Percentiles rank a stretch among this genome's conserved stretches.
Evolutionary conservation across 805 yeast species (phyloP).

Genomic region (Tetrapisispora pingtungensis): DNA sequence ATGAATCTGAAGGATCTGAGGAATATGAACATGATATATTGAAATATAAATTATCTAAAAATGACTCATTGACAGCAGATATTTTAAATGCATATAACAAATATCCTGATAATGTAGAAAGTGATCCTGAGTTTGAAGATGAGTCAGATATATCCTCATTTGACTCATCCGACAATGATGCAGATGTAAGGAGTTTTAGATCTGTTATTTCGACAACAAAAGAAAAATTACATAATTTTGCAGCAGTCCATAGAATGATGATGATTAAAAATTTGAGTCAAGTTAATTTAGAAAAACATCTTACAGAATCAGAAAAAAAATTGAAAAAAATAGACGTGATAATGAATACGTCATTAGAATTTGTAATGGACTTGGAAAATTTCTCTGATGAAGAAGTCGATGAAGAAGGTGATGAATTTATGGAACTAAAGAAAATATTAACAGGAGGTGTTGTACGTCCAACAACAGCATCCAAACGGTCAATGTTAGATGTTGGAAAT

Average conservation of each 20-base stretch:
- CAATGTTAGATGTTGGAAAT: slow-evolving; percentile 17
- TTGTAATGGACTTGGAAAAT: slow-evolving; percentile 17
- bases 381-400: slow-evolving; percentile 10
- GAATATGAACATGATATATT: neutral
- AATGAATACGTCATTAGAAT: slow-evolving; percentile 15
- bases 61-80: neutral
- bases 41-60: neutral
- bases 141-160: neutral
- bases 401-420: slow-evolving; percentile 8
- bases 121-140: slow-evolving; percentile 1
- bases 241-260: slow-evolving; percentile 12
- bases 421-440: slow-evolving; percentile 17
- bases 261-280: slow-evolving; percentile 8
- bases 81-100: neutral
- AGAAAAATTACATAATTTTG: slow-evolving; percentile 12
- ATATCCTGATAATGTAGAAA: neutral
- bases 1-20: neutral
- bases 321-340: slow-evolving; percentile 13
- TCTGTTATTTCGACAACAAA: slow-evolving; percentile 5
- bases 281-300: slow-evolving; percentile 5
- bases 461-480: slow-evolving; percentile 7
- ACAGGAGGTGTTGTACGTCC: slow-evolving; percentile 18
- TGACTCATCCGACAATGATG: neutral
- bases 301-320: slow-evolving; percentile 4
- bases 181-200: slow-evolving; percentile 2